Evolutionary conservation across 1,284 basidiomycete genomes (phyloP).

Genomic region (Ustilago sp.): DNA sequence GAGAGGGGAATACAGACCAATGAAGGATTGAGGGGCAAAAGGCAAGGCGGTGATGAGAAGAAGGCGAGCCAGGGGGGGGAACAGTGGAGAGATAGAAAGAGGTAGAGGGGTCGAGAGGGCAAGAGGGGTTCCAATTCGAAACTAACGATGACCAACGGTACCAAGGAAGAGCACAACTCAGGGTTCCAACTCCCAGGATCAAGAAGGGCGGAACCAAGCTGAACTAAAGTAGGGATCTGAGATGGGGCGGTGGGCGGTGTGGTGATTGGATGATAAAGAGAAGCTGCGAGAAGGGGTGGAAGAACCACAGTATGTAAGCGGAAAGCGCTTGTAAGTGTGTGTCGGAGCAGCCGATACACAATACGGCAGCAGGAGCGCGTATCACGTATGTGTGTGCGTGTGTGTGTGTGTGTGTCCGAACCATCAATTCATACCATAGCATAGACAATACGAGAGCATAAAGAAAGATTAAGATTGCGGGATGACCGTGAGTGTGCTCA

Average conservation of each 20-base stretch:
- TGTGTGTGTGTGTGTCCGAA: too few species aligned
- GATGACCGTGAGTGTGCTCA: too few species aligned
- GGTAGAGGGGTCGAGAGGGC: neutral
- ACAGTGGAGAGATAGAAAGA: neutral
- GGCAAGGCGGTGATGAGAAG: neutral
- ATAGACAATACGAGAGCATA: too few species aligned
- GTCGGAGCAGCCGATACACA: neutral
- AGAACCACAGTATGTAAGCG: neutral
- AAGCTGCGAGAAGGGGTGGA: neutral
- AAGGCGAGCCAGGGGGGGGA: neutral
- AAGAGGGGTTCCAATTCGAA: neutral
- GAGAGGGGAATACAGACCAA: neutral
- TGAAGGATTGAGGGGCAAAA: neutral
- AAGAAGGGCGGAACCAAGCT: neutral
- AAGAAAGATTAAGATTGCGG: too few species aligned
- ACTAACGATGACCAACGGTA: constrained; percentile 17
- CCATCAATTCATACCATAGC: too few species aligned
- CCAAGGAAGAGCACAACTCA: constrained; percentile 6
- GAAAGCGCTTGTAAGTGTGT: neutral
- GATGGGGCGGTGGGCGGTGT: neutral
- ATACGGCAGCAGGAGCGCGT: neutral
- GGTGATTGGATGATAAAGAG: constrained; percentile 1
- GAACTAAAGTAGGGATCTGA: neutral
- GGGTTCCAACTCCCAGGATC: neutral
- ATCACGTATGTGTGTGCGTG: neutral